Percentiles rank a stretch among this genome's conserved stretches.
Conservation (phyloP, 805 yeast genomes). For the Candida multigemmis region DNA sequence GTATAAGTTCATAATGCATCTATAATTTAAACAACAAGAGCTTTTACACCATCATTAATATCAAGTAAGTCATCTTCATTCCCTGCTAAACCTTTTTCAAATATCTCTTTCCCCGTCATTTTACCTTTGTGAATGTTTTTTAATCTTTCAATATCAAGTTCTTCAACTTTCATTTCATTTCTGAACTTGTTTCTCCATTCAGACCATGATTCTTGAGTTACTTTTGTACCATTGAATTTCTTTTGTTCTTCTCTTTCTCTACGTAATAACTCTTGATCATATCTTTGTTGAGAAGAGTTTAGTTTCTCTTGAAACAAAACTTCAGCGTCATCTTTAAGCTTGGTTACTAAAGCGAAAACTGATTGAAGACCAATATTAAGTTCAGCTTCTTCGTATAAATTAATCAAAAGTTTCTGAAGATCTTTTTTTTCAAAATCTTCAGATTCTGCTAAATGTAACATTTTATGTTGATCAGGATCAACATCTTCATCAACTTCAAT, state of each 20-base stretch:
- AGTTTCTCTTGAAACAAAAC: conserved; percentile 44
- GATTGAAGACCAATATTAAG: conserved; percentile 88
- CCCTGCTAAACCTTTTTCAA: conserved; percentile 81
- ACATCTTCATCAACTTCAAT: conserved; percentile 14
- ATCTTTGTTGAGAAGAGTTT: conserved; percentile 13
- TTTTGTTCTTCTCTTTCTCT: conserved; percentile 79
- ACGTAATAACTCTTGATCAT: conserved; percentile 49
- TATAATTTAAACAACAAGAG: neutral
- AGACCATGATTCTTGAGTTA: conserved; percentile 65
- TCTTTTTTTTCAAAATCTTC: conserved; percentile 49
- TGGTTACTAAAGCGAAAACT: conserved; percentile 68
- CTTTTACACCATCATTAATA: neutral
- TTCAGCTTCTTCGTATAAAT: conserved; percentile 52
- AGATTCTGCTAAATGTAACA: conserved; percentile 46
- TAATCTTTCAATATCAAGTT: conserved; percentile 43
- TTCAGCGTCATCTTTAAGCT: conserved; percentile 79
- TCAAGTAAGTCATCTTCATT: conserved; percentile 21
- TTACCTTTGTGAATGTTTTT: conserved; percentile 61
- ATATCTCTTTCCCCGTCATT: conserved; percentile 81
- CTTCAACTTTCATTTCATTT: conserved; percentile 62
- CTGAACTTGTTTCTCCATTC: conserved; percentile 71
- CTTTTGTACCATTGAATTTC: conserved; percentile 86
- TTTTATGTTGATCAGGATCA: conserved; percentile 27
- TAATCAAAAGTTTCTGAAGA: conserved; percentile 25
- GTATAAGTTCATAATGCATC: conserved; percentile 4